Evolutionary conservation across 2,329 filamentous ascomycete genomes (phyloP).

Genomic region (Cercospora zeae-maydis): DNA sequence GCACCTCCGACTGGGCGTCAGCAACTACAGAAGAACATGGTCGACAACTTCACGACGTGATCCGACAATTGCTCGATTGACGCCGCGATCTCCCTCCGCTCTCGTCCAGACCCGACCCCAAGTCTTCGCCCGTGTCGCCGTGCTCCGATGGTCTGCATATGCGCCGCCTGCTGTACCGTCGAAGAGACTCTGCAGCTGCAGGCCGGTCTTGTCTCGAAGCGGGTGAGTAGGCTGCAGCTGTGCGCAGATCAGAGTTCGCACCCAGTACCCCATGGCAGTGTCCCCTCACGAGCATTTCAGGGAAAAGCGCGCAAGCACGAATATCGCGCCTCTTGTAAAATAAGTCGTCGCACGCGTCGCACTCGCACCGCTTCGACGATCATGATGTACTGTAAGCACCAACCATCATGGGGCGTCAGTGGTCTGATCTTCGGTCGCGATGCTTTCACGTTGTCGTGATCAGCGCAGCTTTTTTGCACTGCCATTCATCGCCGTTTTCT

Average conservation of each 20-base stretch:
- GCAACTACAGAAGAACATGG: neutral
- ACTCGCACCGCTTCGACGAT: neutral
- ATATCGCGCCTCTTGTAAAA: neutral
- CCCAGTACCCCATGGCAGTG: neutral
- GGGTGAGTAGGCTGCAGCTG: slow-evolving; percentile 4
- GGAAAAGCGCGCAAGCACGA: neutral
- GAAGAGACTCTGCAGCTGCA: slow-evolving; percentile 6
- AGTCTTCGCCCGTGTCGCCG: neutral
- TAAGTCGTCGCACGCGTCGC: neutral
- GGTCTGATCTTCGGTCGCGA: neutral
- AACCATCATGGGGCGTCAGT: neutral
- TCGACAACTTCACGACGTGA: neutral
- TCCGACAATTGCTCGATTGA: neutral
- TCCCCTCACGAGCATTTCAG: neutral
- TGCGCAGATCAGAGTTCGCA: slow-evolving; percentile 7
- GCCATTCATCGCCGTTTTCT: slow-evolving; percentile 16
- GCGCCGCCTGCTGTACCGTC: neutral
- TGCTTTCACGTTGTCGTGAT: neutral
- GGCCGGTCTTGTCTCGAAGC: slow-evolving; percentile 8
- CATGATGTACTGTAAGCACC: neutral
- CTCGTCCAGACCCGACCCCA: neutral
- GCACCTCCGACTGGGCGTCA: neutral
- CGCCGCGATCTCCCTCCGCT: neutral
- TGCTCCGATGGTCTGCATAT: neutral
- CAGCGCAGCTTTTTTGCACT: slow-evolving; percentile 17